Base-by-base conservation (phyloP, 495 filamentous ascomycete genomes). In the Entonaema liquescens region DNA sequence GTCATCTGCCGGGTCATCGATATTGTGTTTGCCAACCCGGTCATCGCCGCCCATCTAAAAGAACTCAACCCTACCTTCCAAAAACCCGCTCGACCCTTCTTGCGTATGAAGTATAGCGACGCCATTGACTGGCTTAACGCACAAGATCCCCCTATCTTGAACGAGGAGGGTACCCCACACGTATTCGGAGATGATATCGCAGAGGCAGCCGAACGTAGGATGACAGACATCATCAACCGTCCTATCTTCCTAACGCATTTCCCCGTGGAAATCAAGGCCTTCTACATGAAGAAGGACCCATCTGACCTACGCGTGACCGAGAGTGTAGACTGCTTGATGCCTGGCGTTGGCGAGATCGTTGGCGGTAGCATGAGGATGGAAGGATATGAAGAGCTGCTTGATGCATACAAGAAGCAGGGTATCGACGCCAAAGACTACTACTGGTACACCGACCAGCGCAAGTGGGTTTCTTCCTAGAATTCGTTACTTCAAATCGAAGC, bases 361-460 rank as follows among this genome's bases (percentile, higher is more conserved):
- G 95, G 95, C 57, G 96, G 95, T 2, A 93, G 90, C 78, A 98
- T 98, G 95, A 92, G 95, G 77, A 97, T 98, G 88, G 88, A 94
- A 63, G 88, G 92, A 70, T 93, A 94, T 73, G 90, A 96, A n/a
- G 94, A 98, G 83, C 79, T 98, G 73, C 90, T 98, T 83, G 89
- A 83, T 47, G 95, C 92, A 5, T 98, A 96, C 80, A 88, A 92
- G 81, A 87, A 92, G 67, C 91, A 97, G 78, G 92, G 89, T 53
- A 97, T 99, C 76, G 89, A 90, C 56, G 88, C 92, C 28, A 88
- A 88, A 77, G 90, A 92, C 13, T 99, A 99, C 81, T 99, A 97
- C 87, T 99, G 95, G 95, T 99, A 97, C 84, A 98, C 93, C 9
- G 95, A 99, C 81, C 93, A 97, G 88, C 86, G 95, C 74, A 97